Evolutionary conservation across 2,329 filamentous ascomycete genomes (phyloP), one percentile per base, ranked within the genome.

Genomic region (Penicillium sumatraense): DNA sequence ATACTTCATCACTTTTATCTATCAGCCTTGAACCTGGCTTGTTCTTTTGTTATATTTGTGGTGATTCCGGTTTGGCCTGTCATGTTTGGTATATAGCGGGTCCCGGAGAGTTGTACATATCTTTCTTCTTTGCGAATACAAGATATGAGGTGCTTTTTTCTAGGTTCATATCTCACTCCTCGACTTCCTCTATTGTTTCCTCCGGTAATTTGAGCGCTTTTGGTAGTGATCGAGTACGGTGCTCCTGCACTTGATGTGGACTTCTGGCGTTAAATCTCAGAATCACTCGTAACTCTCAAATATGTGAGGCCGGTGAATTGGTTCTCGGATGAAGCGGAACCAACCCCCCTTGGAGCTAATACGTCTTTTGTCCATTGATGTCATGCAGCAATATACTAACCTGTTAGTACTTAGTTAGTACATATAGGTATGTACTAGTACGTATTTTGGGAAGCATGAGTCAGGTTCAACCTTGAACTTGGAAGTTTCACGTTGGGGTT

Each of bases 61-160:
- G 33, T 49, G 24, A 3, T 40, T 45, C 44, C 42, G 26, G 14
- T 31, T 29, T 24, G 16, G 42, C 42, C 42, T 46, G 42, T 11
- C 38, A 47, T 50, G 16, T 46, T 44, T 11, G 46, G 38, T 35
- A 27, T 27, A 24, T 44, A 11, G 26, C 42, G 14, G n/a, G 16
- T 31, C 42, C n/a, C 33, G 51, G 38, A 35, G 46, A 46, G 52
- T 52, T 60, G 59, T 52, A 60, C 36, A 61, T 60, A 60, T 51
- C 41, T 26, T 58, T 49, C 41, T 24, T 58, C 27, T 35, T 8
- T 49, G 23, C 16, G 26, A 58, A 56, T 56, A 29, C 54, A 50
- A 49, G 41, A 47, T 49, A 49, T 50, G 23, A 20, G 36, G 38
- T 41, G 18, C 45, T 42, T 46, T 56, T 23, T 21, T 49, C 38